Base-by-base conservation (phyloP, 441 rosid species). In the Pelargonium citronellum region DNA sequence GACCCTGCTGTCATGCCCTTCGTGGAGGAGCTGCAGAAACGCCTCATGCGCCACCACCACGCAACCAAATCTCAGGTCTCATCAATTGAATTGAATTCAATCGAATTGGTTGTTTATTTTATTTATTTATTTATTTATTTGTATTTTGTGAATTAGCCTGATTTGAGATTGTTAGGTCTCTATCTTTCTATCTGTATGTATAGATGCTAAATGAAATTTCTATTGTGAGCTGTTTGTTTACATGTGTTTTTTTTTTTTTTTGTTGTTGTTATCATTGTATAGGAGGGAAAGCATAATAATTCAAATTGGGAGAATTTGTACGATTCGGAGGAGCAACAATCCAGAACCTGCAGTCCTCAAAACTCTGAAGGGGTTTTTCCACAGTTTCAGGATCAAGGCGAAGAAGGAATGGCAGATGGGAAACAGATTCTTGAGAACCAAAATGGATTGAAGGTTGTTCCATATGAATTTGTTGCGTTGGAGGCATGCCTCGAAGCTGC, bases 401-500 rank as follows among this genome's bases (percentile, higher is more conserved):
- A 22, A 1, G 58, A 51, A 51, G 58, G 17, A 4, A 51, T 13
- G 58, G n/a, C 58, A 13, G 86, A 81, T 71, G 94, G 79, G 16
- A 91, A 79, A 69, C 91, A 82, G 67, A 85, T 81, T 66, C 78
- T 83, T 70, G 93, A 84, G 75, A 85, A 86, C 69, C 87, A 74
- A 57, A 87, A 89, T 75, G 90, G 93, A 27, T 75, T 84, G 2
- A 89, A 82, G 78, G 81, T 87, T 80, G 90, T 87, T 75, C 98
- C 97, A 0, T 92, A 89, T 74, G 97, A 92, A 80, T 92, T 91
- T 75, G 87, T 89, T 73, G 95, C 94, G 8, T 70, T 89, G 77
- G 96, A 92, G 80, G 90, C 96, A 11, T 87, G 94, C 78, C 93
- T 92, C 76, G 97, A 92, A 84, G 88, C 92, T 80, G 90, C 94